A percentile compares a stretch with the other conserved stretches of the same genome.
phyloP scores from a whole-genome alignment of 192 early-diverging fungal genomes.

The Backusella liffmaniae region DNA sequence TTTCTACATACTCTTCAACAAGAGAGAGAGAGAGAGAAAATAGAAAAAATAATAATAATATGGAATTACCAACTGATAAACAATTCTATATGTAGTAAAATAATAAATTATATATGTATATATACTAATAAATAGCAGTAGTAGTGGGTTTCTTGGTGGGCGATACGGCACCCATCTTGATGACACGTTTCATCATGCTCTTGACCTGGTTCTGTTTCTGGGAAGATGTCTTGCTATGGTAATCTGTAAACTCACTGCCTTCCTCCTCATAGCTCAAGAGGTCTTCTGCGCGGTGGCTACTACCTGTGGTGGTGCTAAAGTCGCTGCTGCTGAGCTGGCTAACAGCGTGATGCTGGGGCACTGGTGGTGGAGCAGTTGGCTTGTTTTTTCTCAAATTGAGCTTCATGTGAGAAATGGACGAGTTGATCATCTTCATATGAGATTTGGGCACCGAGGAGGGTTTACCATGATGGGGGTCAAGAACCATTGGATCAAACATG shows the following conservation, averaged over 20 bases:
- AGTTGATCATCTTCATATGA: slow-evolving; percentile 5
- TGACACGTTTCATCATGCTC: slow-evolving; percentile 17
- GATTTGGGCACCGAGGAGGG: background rate
- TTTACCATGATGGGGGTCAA: background rate
- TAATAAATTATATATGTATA: background rate
- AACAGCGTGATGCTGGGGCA: background rate
- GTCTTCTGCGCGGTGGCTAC: background rate
- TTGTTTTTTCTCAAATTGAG: slow-evolving; percentile 11
- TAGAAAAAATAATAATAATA: background rate
- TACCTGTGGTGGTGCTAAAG: background rate
- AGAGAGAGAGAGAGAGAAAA: background rate
- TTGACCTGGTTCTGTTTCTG: slow-evolving; percentile 12
- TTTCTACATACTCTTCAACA: background rate
- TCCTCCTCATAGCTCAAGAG: background rate
- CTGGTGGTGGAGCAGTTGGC: background rate
- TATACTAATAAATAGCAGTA: slow-evolving; percentile 2
- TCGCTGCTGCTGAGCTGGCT: background rate
- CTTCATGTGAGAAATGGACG: slow-evolving; percentile 7
- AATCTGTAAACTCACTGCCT: background rate
- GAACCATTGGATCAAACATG: background rate
- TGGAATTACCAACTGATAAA: background rate
- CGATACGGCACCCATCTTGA: slow-evolving; percentile 11
- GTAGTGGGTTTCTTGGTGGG: background rate
- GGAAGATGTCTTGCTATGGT: background rate
- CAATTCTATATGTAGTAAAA: background rate